Conservation (phyloP, 164 flowering plant genomes). For the Berberis vulgaris region DNA sequence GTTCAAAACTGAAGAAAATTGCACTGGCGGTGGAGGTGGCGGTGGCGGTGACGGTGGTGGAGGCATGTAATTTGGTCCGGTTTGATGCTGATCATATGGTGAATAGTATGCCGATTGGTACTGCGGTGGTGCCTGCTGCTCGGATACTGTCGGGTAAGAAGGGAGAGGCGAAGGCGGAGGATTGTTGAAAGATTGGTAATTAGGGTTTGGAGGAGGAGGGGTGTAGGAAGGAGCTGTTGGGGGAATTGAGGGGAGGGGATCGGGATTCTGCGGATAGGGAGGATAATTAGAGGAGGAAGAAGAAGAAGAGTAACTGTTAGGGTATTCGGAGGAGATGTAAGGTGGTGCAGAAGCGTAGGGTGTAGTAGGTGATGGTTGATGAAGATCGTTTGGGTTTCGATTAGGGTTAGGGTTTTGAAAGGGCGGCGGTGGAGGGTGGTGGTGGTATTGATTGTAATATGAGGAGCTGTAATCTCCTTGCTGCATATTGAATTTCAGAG, state of each 20-base stretch:
- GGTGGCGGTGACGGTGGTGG: conserved; percentile 5
- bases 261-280: conserved; percentile 35
- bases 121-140: conserved; percentile 7
- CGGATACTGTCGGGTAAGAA: too few species aligned
- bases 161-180: conserved; percentile 21
- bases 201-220: conserved; percentile 17
- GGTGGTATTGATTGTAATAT: conserved; percentile 13
- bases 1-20: too few species aligned
- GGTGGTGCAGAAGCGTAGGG: conserved; percentile 85
- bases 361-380: conserved; percentile 17
- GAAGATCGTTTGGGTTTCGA: conserved; percentile 16
- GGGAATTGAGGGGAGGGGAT: conserved; percentile 13
- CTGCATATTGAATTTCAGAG: neutral
- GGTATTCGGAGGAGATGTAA: conserved; percentile 20
- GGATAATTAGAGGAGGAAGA: conserved; percentile 25
- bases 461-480: conserved; percentile 6
- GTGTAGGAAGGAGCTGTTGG: conserved; percentile 23
- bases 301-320: conserved; percentile 10
- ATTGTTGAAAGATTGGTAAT: conserved; percentile 21
- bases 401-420: conserved; percentile 11
- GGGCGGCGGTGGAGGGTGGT: neutral
- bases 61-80: neutral
- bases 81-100: conserved; percentile 45
- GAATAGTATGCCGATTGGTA: conserved; percentile 29
- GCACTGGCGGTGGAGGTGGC: conserved; percentile 21